Conservation (phyloP, 179 eudicot species). For the Vitellaria paradoxa region DNA sequence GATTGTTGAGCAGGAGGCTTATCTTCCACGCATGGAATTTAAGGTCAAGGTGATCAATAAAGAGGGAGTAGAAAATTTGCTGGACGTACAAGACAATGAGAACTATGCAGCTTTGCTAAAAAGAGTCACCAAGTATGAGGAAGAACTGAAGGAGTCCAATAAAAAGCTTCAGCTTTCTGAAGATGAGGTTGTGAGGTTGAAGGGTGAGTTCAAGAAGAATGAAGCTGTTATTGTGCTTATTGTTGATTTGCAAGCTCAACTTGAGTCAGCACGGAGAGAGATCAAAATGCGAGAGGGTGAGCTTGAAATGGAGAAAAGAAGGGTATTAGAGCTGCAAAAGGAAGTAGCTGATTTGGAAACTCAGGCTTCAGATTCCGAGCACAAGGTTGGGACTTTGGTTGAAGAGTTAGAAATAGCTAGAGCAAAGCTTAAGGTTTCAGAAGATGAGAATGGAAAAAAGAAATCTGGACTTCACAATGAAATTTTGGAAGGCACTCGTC, state of each 20-base stretch:
- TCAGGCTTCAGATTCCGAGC: slow-evolving; percentile 30
- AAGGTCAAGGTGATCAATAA: slow-evolving; percentile 20
- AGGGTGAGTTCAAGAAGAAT: slow-evolving; percentile 39
- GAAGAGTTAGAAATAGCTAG: slow-evolving; percentile 40
- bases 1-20: slow-evolving; percentile 25
- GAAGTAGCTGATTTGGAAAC: slow-evolving; percentile 32
- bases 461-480: slow-evolving; percentile 29
- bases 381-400: slow-evolving; percentile 30
- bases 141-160: slow-evolving; percentile 41
- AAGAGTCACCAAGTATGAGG: slow-evolving; percentile 43
- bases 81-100: slow-evolving; percentile 26
- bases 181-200: slow-evolving; percentile 53
- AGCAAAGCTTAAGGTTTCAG: slow-evolving; percentile 37
- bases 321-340: slow-evolving; percentile 41
- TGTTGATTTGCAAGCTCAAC: slow-evolving; percentile 40
- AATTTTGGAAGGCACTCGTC: slow-evolving; percentile 22
- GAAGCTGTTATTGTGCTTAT: slow-evolving; percentile 16
- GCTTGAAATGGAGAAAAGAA: slow-evolving; percentile 48
- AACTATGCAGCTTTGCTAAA: slow-evolving; percentile 31
- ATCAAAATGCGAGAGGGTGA: slow-evolving; percentile 33
- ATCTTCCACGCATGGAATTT: slow-evolving; percentile 17
- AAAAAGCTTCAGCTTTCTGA: slow-evolving; percentile 48
- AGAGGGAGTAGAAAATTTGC: slow-evolving; percentile 21
- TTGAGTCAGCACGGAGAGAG: slow-evolving; percentile 39
- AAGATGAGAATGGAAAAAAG: slow-evolving; percentile 36